Evolutionary conservation across 2,329 filamentous ascomycete species (phyloP), one percentile per base, ranked within the genome.

Genomic region (Ophiostoma angusticollis): DNA sequence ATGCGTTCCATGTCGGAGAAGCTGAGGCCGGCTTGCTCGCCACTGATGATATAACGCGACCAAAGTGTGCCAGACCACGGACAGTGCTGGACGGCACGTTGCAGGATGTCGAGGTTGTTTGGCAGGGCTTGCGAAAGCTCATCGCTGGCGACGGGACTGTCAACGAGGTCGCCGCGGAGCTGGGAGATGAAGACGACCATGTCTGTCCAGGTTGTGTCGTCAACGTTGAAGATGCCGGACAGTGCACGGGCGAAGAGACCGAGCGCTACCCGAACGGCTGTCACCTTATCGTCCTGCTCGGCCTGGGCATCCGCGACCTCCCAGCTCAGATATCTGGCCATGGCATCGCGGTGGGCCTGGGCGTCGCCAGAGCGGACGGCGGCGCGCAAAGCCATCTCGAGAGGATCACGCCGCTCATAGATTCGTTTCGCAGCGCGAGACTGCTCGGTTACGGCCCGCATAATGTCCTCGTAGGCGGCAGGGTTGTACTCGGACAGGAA

Each of bases 51-150:
- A 47, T 87, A 87, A 48, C 89, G 78, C 6, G 84, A 84, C 91
- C 91, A 98, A 6, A 98, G 68, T 21, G 74, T 70, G 13, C 91
- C 91, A 6, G 86, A 93, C 81, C 86, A 93, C 2, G 91, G 87
- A 50, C 89, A 94, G 58, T 96, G 91, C 31, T 79, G 74, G 9
- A 87, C 91, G 11, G 85, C 86, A 47, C 86, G 74, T 50, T 85
- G 78, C 3, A 93, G 67, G 6, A 89, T 71, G 33, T 84, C 72
- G 9, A 93, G 68, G 27, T 82, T 58, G 39, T 64, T 62, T 16
- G 58, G 69, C 40, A 55, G 58, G 40, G 53, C 58, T 48, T 40
- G 57, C 31, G 46, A 60, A 47, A 49, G 54, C 49, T 57, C 61
- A 39, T 49, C 61, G 58, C 45, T 31, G 39, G 47, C 59, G 57